These are phyloP conservation scores for Colletotrichum sp. DNA, from an alignment of 2,329 filamentous ascomycete species.

Conservation along the genomic window DNA sequence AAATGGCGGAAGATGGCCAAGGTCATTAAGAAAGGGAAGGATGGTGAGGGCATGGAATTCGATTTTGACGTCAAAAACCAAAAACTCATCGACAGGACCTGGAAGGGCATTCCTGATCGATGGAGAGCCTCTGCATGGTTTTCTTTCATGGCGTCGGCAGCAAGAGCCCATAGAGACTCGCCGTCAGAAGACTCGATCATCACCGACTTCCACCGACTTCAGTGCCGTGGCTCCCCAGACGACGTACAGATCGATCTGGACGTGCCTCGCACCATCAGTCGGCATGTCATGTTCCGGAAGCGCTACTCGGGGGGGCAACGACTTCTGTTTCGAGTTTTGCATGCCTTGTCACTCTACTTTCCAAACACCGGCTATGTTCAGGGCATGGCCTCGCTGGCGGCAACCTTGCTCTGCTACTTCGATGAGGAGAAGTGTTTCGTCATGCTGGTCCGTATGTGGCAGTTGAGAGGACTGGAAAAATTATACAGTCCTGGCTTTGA, in stretches of 20 bases:
- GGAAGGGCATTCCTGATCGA: constrained; percentile 97
- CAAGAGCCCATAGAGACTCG: constrained; percentile 67
- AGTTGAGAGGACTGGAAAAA: constrained; percentile 82
- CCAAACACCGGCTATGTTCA: constrained; percentile 94
- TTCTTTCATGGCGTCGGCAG: constrained; percentile 83
- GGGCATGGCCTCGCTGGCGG: constrained; percentile 93
- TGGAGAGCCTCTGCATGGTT: constrained; percentile 96
- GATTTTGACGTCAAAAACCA: constrained; percentile 83
- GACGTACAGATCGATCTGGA: constrained; percentile 98
- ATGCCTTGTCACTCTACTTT: constrained; percentile 90
- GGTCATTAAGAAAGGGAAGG: constrained; percentile 53
- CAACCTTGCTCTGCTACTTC: constrained; percentile 94
- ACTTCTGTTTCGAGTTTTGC: constrained; percentile 88
- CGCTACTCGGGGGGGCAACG: constrained; percentile 93
- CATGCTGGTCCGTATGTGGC: constrained; percentile 96
- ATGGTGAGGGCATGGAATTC: constrained; percentile 65
- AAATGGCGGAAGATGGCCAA: constrained; percentile 74
- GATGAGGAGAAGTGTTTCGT: constrained; percentile 94
- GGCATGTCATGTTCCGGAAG: constrained; percentile 95
- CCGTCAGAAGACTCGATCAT: constrained; percentile 76
- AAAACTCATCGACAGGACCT: constrained; percentile 90
- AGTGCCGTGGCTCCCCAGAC: constrained; percentile 79
- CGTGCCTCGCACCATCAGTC: constrained; percentile 91
- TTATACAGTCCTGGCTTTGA: constrained; percentile 86
- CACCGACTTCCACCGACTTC: constrained; percentile 73